Evolutionary conservation across 1,284 basidiomycete species (phyloP), one percentile per base, ranked within the genome.

Genomic region (Microbotryum violaceum): DNA sequence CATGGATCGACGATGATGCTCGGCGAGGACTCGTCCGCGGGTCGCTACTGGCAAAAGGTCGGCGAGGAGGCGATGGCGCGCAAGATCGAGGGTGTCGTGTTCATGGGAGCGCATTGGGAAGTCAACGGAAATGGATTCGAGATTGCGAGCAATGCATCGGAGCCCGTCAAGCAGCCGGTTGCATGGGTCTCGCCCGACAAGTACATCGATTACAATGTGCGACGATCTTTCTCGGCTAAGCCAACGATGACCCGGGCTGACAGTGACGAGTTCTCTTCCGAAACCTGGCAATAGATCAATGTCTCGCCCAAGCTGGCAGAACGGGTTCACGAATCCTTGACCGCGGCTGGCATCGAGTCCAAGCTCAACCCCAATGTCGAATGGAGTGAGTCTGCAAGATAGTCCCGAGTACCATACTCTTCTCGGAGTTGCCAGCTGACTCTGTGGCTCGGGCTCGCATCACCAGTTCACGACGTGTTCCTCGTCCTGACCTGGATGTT

Each of bases 1-100:
- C 69, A 70, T 57, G 70, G 68, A 10, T 63, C 61, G 33, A 71
- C 70, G 12, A 70, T 71, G 70, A 71, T 71, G 70, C 64, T 71
- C 7, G 70, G 70, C 21, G 70, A 71, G 49, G 65, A 66, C 56
- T 60, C 56, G 33, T 55, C 62, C 7, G 58, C 67, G 3, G 70
- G 67, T 1, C 47, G 54, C 5, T 65, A 60, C 57, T 71, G 70
- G 70, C 56, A 69, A 42, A 31, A 57, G 48, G 63, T 70, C 47
- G 70, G 70, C 2, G 47, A 60, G 4, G 64, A 64, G 33, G 70
- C 68, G 4, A 61, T 66, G 54, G 56, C 56, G 54, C 63, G 65
- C 2, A 61, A 61, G 8, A 56, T 71, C 27, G 58, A 68, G 48
- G 63, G 70, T n/a, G 65, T 71, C 61, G 63, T 71, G 42, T 69